Percentiles rank a stretch among this genome's conserved stretches.
Conservation (phyloP, 2,329 filamentous ascomycete species). For the Didymella exigua region DNA sequence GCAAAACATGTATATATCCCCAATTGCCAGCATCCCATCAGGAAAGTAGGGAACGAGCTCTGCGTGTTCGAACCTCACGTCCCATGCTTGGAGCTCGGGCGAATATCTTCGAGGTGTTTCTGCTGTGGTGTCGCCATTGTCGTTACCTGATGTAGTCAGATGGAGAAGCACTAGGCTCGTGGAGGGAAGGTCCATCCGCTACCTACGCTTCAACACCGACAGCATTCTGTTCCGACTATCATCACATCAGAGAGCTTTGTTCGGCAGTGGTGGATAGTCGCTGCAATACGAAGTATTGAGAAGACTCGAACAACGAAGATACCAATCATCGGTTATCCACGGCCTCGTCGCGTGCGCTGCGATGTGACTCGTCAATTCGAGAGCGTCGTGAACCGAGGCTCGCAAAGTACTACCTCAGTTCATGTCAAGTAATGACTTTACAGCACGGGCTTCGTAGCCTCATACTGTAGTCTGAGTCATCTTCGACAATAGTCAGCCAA, state of each 20-base stretch:
- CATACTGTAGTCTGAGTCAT: neutral
- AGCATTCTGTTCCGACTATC: neutral
- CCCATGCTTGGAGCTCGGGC: too few species aligned
- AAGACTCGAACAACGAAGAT: neutral
- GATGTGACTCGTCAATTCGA: neutral
- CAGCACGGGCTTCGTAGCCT: neutral
- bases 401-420: slow-evolving; percentile 4
- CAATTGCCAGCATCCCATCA: too few species aligned
- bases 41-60: too few species aligned
- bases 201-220: neutral
- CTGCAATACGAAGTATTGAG: neutral
- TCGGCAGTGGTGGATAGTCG: neutral
- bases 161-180: neutral
- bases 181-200: neutral
- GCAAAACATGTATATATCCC: too few species aligned
- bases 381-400: neutral
- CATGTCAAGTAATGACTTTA: neutral
- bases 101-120: neutral
- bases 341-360: neutral
- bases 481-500: neutral
- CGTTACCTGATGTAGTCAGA: neutral
- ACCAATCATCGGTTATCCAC: neutral
- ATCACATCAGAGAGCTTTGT: neutral
- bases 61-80: too few species aligned
- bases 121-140: neutral